Percentiles rank a stretch among this genome's conserved stretches.
Conservation (phyloP, 768 basidiomycete genomes). For the Cystobasidium ongulense region DNA sequence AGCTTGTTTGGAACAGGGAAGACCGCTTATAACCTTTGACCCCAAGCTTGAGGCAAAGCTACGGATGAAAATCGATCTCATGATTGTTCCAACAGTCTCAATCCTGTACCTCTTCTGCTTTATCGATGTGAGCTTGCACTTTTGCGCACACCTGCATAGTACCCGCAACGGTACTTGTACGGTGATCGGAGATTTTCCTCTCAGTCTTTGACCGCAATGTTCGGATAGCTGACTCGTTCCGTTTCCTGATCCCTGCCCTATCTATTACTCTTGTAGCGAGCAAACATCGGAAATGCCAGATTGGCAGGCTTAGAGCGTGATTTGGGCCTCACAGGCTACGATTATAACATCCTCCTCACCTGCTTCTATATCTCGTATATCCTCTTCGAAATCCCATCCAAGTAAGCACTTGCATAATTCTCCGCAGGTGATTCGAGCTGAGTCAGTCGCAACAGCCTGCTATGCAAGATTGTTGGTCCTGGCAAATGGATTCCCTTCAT, state of each 20-base stretch:
- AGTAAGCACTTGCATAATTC: not conserved
- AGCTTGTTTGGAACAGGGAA: not conserved
- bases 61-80: slow-evolving; percentile 8
- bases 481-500: slow-evolving; percentile 24
- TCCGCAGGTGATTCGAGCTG: not conserved
- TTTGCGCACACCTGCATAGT: no score
- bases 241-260: not conserved
- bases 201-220: no score
- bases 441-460: not conserved
- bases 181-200: not conserved
- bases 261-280: not conserved
- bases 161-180: no score
- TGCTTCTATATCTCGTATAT: slow-evolving; percentile 29
- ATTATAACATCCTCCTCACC: slow-evolving; percentile 16
- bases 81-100: slow-evolving; percentile 5
- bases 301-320: slow-evolving; percentile 31
- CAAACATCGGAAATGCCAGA: slow-evolving; percentile 28
- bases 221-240: not conserved
- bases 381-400: slow-evolving; percentile 24
- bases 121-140: not conserved
- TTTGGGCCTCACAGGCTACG: slow-evolving; percentile 18
- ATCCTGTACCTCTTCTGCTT: slow-evolving; percentile 22
- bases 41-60: slow-evolving; percentile 15
- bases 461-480: slow-evolving; percentile 13
- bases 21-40: slow-evolving; percentile 3